Evolutionary conservation across 2,329 filamentous ascomycete species (phyloP), one percentile per base, ranked within the genome.

Genomic region (Cladosporium austrohemisphaericum): DNA sequence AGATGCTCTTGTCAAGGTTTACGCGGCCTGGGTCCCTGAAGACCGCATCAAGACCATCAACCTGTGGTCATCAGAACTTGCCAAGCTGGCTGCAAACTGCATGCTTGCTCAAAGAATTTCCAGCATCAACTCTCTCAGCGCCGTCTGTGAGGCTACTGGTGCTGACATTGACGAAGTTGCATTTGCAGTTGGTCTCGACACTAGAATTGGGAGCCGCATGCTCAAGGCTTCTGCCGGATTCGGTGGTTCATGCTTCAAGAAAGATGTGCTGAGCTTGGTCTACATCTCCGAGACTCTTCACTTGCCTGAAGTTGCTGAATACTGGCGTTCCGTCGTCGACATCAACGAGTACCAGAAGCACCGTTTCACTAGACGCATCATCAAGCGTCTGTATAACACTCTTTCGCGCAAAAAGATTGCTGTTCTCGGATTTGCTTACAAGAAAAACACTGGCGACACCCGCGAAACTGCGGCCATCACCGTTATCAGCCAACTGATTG

Each of bases 21-120:
- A 91, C 62, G 76, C 78, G 1, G 72, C 79, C 20, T 91, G 86
- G 86, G 80, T 91, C 7, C 78, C 83, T 3, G 71, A 74, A 16
- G 70, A 75, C 18, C 78, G 78, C 52, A 88, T 91, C 59, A 70
- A 88, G 45, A 83, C 80, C 16, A 85, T 84, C 60, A 86, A 88
- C 57, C 74, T 85, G 1, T 89, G 82, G 79, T 88, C 85, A 1
- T 86, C 86, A 1, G 86, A 91, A 68, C 76, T 91, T 18, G 76
- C 84, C 50, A 91, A 91, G 69, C 76, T 91, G 0, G 85, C 85
- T 0, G 84, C 86, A 51, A 91, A 91, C 65, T 84, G 85, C 1
- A 83, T 91, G 77, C 75, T 91, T 10, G 86, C 86, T 0, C 87
- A 91, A 69, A 78, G 86, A 41, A 86, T 91, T 61, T 86, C 81